These are phyloP conservation scores for Cercospora zeina DNA, from an alignment of 2,329 filamentous ascomycete species.

Conservation along the genomic window DNA sequence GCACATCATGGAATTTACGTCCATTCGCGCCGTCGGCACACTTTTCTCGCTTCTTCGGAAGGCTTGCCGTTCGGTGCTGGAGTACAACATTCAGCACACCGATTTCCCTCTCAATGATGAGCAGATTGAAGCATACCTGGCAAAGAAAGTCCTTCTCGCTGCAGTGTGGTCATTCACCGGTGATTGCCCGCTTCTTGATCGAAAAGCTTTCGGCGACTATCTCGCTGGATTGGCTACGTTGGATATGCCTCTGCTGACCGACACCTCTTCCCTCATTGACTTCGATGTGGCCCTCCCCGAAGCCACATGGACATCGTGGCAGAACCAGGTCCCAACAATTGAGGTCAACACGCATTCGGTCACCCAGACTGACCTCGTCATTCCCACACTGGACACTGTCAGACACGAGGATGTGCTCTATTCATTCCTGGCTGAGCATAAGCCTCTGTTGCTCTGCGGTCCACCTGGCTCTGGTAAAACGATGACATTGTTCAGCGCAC, in stretches of 20 bases:
- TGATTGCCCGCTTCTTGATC: conserved; percentile 84
- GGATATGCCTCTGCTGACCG: conserved; percentile 76
- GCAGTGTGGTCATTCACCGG: conserved; percentile 95
- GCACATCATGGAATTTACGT: conserved; percentile 98
- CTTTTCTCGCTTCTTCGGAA: conserved; percentile 96
- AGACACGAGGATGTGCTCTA: conserved; percentile 99
- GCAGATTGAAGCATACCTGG: conserved; percentile 82
- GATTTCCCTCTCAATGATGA: conserved; percentile 92
- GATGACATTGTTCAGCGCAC: conserved; percentile 97
- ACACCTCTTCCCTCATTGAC: conserved; percentile 82
- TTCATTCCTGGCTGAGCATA: conserved; percentile 98
- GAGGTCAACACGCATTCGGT: conserved; percentile 99
- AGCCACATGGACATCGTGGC: conserved; percentile 89
- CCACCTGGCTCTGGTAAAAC: conserved; percentile 99
- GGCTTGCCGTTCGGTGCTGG: conserved; percentile 83
- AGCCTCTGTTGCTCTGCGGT: conserved; percentile 92
- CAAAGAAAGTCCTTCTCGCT: conserved; percentile 91
- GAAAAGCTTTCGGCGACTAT: conserved; percentile 85
- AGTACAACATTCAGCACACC: conserved; percentile 91
- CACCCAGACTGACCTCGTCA: conserved; percentile 96
- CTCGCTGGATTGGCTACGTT: conserved; percentile 80
- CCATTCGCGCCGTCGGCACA: conserved; percentile 84
- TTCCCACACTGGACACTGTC: conserved; percentile 94
- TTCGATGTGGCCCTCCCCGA: conserved; percentile 86
- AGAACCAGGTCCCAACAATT: conserved; percentile 87